Evolutionary conservation across 163 green algal species (phyloP), one percentile per base, ranked within the genome.

Genomic region (Scenedesmus sp.): DNA sequence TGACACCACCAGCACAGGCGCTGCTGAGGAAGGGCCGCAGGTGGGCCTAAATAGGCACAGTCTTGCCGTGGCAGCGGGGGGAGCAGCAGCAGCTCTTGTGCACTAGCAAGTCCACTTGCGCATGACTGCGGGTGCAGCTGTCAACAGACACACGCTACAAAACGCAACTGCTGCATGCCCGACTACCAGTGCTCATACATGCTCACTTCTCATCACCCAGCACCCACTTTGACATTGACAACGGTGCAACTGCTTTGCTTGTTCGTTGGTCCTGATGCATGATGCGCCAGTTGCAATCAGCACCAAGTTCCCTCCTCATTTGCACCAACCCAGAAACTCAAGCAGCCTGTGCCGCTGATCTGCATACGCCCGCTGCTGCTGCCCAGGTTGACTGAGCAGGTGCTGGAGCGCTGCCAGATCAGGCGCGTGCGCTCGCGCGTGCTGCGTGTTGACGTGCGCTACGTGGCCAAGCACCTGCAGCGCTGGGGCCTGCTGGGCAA

Each of bases 351-450:
- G 34, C 34, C 34, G 70, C 70, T 79, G 70, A 5, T 52, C 2
- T 52, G 12, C 46, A 46, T 46, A 46, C 34, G 34, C 34, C 34
- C 46, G 20, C 46, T 79, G 70, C 13, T 12, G 70, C 70, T 81
- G 18, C 55, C 13, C 92, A 96, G 95, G 81, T 93, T 98, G 18
- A 96, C 95, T 9, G 94, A 97, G 93, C 95, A 97, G 84, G 96
- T 95, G 20, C 93, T 98, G 73, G 94, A 97, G 88, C 93, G 62
- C 52, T 98, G 96, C 91, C 96, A 97, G 90, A 94, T 97, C n/a
- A 97, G 97, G 88, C 95, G 96, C 16, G 91, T 96, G 54, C 92
- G 92, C 46, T 87, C 93, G 0, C 34, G 34, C 1, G 82, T 90
- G 55, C 94, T 97, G 66, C 92, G 92, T 67, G 94, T 98, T 16